A percentile compares a stretch with the other conserved stretches of the same genome.
These are phyloP conservation scores for Xylaria sp. DNA, from an alignment of 2,329 filamentous ascomycete genomes.

Conservation along the genomic window DNA sequence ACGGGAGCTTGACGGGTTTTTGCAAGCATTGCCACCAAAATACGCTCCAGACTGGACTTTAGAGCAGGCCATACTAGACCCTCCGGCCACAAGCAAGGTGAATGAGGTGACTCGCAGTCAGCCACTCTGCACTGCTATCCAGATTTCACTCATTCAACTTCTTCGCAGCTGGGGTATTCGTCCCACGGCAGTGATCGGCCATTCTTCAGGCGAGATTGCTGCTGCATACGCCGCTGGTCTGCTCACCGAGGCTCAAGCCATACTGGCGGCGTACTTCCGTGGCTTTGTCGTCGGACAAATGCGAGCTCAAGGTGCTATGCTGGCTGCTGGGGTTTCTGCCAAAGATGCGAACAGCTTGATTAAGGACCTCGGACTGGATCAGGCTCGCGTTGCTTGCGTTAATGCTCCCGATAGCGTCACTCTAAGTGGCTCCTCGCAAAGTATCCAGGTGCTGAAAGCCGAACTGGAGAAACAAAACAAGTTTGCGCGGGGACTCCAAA, in stretches of 20 bases:
- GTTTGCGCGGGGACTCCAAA: neutral
- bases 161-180: slow-evolving; percentile 33
- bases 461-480: neutral
- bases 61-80: slow-evolving; percentile 24
- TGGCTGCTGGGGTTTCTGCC: slow-evolving; percentile 35
- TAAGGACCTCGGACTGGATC: neutral
- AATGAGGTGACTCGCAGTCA: slow-evolving; percentile 33
- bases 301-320: slow-evolving; percentile 39
- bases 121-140: slow-evolving; percentile 43
- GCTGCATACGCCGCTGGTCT: slow-evolving; percentile 55
- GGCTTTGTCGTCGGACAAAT: slow-evolving; percentile 30
- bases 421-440: neutral
- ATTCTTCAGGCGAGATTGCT: slow-evolving; percentile 55
- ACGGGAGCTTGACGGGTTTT: slow-evolving; percentile 27
- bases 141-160: slow-evolving; percentile 40
- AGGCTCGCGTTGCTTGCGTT: slow-evolving; percentile 7
- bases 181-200: slow-evolving; percentile 36
- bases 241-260: slow-evolving; percentile 35
- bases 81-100: slow-evolving; percentile 8
- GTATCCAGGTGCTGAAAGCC: neutral
- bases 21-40: slow-evolving; percentile 12
- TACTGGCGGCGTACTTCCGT: slow-evolving; percentile 40
- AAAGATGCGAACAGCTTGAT: slow-evolving; percentile 12
- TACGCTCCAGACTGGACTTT: slow-evolving; percentile 36
- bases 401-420: neutral